phyloP scores from a whole-genome alignment of 2,329 filamentous ascomycete genomes.

The Tolypocladium sp. region DNA sequence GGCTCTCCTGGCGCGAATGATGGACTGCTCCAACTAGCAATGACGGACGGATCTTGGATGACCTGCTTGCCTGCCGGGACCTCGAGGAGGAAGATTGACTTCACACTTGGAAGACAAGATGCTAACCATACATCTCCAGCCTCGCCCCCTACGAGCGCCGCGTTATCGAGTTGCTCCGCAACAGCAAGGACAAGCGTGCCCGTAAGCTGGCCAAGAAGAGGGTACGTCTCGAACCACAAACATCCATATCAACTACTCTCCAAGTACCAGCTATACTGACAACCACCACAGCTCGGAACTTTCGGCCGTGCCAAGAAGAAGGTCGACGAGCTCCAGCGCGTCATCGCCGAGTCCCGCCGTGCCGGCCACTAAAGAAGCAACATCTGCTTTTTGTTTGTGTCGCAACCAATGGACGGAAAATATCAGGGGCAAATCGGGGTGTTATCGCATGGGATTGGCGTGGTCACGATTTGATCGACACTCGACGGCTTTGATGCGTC shows the following conservation, averaged over 20 bases:
- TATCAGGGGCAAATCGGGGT: conserved; percentile 1
- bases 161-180: conserved; percentile 97
- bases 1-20: background rate
- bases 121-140: conserved; percentile 33
- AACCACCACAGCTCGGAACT: conserved; percentile 68
- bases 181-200: conserved; percentile 98
- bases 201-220: conserved; percentile 99
- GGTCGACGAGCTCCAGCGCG: conserved; percentile 97
- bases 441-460: conserved; percentile 25
- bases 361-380: conserved; percentile 43
- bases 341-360: conserved; percentile 91
- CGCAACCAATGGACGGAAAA: background rate
- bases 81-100: background rate
- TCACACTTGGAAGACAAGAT: background rate
- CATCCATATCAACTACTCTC: background rate
- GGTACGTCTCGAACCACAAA: conserved; percentile 43
- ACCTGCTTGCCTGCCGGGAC: background rate
- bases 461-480: conserved; percentile 24
- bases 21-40: background rate
- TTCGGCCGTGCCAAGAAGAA: conserved; percentile 98
- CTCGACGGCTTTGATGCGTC: conserved; percentile 19
- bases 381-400: background rate
- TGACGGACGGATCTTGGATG: background rate
- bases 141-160: conserved; percentile 95
- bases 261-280: conserved; percentile 7